phyloP scores from a whole-genome alignment of 768 basidiomycete species.

The Goffeauzyma gilvescens region DNA sequence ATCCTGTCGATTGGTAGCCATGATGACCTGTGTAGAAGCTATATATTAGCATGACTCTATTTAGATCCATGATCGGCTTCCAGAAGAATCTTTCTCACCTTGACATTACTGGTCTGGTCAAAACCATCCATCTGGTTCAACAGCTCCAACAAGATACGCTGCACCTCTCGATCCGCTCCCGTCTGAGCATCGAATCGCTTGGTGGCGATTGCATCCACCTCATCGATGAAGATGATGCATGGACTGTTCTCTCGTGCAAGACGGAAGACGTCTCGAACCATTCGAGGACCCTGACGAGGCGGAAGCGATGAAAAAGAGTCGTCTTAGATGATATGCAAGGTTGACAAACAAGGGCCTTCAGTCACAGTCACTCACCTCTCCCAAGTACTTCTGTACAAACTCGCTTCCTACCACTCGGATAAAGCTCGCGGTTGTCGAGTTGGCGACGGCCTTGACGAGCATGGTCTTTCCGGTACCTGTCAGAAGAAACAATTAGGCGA shows the following conservation, averaged over 20 bases:
- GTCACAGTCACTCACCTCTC: constrained; percentile 40
- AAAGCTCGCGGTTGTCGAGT: constrained; percentile 90
- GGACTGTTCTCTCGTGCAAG: constrained; percentile 92
- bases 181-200: constrained; percentile 99
- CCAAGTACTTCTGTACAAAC: constrained; percentile 98
- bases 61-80: not conserved
- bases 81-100: constrained; percentile 39
- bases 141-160: constrained; percentile 88
- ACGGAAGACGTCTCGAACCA: constrained; percentile 98
- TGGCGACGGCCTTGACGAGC: constrained; percentile 98
- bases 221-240: constrained; percentile 97
- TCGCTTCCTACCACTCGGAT: constrained; percentile 96
- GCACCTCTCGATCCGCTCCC: constrained; percentile 94
- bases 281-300: constrained; percentile 55
- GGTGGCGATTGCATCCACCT: constrained; percentile 82
- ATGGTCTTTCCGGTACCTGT: constrained; percentile 94
- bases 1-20: constrained; percentile 98
- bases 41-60: not conserved
- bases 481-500: not conserved
- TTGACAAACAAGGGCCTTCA: not conserved
- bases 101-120: constrained; percentile 95
- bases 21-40: constrained; percentile 55
- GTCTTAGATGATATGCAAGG: too few relatives aligned
- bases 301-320: not conserved
- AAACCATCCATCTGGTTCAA: constrained; percentile 99